Base-by-base conservation (phyloP, 305 asterid species). In the Rubia occidens region DNA sequence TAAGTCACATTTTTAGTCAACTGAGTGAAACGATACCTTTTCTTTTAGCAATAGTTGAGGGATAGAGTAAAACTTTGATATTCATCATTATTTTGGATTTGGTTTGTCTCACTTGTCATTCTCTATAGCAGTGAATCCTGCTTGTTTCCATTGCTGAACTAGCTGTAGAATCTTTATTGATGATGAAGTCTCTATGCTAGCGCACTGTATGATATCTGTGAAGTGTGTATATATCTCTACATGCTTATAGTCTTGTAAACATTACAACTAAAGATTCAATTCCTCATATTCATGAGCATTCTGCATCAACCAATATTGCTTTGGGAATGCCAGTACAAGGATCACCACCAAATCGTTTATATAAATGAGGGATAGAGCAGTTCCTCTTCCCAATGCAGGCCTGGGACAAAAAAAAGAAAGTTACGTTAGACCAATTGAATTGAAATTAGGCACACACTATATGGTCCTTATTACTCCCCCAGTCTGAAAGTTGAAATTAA, bases 271-370 rank as follows among this genome's bases (percentile, higher is more conserved):
- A 67, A 67, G 55, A 73, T 54, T 26, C 39, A 51, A 14, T 43
- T 54, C 55, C 60, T 49, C 66, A 13, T 4, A 56, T 44, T 80
- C 77, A 82, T 76, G 73, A 69, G 76, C 89, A 86, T 54, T 78
- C 82, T 67, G 86, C 95, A 66, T 83, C 85, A 59, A 85, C 77
- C 77, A 81, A 59, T 75, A 85, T 69, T 56, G 74, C 39, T 75
- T 83, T 89, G 18, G 62, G 80, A 67, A 72, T 76, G 74, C 88
- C 90, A 8, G 85, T 86, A 49, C 88, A 84, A 37, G 87, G 88
- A 64, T 84, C 90, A 2, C 81, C 87, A 55, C 92, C 89, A 69
- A 86, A 85, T 65, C 8, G 70, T 77, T 67, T 72, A 54, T 73
- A 17, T 45, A 87, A 81, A 59, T 42, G 77, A 71, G 84, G 84